Evolutionary conservation across 106 monocot genomes (phyloP), one percentile per base, ranked within the genome.

Genomic region (Triglochin maritima): DNA sequence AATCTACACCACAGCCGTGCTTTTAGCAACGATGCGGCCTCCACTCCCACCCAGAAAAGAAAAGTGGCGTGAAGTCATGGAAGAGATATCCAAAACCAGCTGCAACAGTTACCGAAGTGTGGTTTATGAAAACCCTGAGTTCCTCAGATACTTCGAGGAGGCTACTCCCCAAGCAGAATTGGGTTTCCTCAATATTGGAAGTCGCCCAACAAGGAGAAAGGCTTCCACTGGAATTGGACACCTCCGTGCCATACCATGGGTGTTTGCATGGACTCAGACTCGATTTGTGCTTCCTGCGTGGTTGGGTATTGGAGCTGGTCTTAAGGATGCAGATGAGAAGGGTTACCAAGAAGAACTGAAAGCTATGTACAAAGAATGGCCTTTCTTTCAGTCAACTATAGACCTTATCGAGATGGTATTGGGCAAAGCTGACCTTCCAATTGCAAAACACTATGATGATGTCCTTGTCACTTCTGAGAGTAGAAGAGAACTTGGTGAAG

Each of bases 191-290:
- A 94, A 94, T 78, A 89, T 94, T 5, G 93, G 93, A 46, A 86
- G 86, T 78, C 81, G 89, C 5, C 93, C 89, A 4, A 54, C 84
- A 2, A 69, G 87, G 11, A 69, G 93, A 55, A 93, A 86, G 60
- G 56, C 81, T 43, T 80, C 83, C 3, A 73, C 77, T 1, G 93
- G 82, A 3, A 94, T 94, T 12, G 77, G 81, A 1, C 88, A 86
- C 62, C 82, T 94, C 8, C 81, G 93, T 9, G 93, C 93, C 48
- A 94, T 94, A 49, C 93, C 93, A 3, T 94, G 93, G 93, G 70
- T 89, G 47, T 94, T 94, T n/a, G 93, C 93, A 6, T 94, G 93
- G 93, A 94, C 93, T 6, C 93, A 94, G 47, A 89, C 93, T 14
- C 79, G 93, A 11, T 84, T 82, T 6, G 93, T 86, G 9, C 82